These are phyloP conservation scores for Morella rubra DNA, from an alignment of 306 rosid species.

Conservation along the genomic window DNA sequence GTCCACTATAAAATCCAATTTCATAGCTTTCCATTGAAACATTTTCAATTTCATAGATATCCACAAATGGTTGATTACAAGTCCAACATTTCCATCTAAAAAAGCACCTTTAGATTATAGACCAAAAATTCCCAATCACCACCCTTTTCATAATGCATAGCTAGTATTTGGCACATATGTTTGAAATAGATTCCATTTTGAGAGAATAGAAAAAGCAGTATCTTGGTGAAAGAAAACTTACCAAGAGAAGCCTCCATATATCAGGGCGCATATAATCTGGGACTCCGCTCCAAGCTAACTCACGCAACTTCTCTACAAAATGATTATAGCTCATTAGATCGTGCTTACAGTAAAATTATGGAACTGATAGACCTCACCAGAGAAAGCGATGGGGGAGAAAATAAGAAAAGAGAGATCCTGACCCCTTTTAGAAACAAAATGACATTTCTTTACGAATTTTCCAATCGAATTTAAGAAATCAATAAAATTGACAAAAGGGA, in stretches of 20 bases:
- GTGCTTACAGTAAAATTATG: background rate
- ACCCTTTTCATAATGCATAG: background rate
- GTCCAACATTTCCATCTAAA: background rate
- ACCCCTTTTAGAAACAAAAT: background rate
- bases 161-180: background rate
- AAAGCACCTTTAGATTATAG: background rate
- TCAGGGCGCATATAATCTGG: constrained; percentile 95
- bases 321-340: constrained; percentile 3
- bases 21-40: background rate
- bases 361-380: background rate
- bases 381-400: background rate
- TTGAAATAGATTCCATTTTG: too few species aligned
- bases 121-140: background rate
- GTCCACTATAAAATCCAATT: background rate
- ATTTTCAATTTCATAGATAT: too few species aligned
- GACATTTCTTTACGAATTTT: background rate
- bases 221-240: constrained; percentile 34
- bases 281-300: constrained; percentile 93
- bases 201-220: too few species aligned
- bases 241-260: constrained; percentile 95
- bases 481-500: background rate
- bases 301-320: constrained; percentile 82
- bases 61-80: background rate
- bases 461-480: background rate
- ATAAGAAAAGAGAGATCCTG: background rate